phyloP scores from a whole-genome alignment of 352 stramenopile genomes.

The Thalassiosira hispida region DNA sequence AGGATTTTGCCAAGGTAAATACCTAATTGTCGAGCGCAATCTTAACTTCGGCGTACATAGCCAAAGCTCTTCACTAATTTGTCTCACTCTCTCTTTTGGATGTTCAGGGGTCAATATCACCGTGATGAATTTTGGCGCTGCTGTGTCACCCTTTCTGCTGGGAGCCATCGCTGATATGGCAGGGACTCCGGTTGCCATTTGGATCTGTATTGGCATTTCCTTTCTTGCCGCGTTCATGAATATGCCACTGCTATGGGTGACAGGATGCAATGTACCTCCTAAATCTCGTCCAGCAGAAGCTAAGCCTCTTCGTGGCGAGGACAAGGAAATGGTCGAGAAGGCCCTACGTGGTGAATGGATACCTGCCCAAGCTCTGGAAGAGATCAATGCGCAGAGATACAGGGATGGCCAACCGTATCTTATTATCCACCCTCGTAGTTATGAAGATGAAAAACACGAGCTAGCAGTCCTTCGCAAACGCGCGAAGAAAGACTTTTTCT shows the following conservation, averaged over 20 bases:
- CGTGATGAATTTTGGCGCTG: slow-evolving; percentile 59
- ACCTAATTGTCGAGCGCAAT: no score
- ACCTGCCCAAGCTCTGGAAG: slow-evolving; percentile 27
- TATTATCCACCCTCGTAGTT: slow-evolving; percentile 32
- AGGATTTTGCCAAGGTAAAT: slow-evolving; percentile 59
- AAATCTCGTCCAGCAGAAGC: slow-evolving; percentile 22
- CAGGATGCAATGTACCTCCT: slow-evolving; percentile 23
- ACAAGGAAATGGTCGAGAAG: slow-evolving; percentile 51
- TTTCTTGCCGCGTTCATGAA: slow-evolving; percentile 53
- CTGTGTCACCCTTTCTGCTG: slow-evolving; percentile 32
- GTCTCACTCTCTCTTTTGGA: no score
- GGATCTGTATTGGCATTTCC: slow-evolving; percentile 47
- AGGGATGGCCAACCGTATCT: slow-evolving; percentile 35
- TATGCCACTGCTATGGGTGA: slow-evolving; percentile 47
- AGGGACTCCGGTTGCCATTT: slow-evolving; percentile 55
- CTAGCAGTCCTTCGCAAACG: slow-evolving; percentile 29
- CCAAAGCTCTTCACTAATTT: no score
- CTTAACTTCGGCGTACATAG: no score
- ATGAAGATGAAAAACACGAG: slow-evolving; percentile 53
- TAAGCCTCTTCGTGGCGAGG: slow-evolving; percentile 25
- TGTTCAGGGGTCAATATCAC: slow-evolving; percentile 58
- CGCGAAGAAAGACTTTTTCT: slow-evolving; percentile 40
- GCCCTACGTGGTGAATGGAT: slow-evolving; percentile 47
- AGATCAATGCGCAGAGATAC: slow-evolving; percentile 39
- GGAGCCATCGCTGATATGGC: slow-evolving; percentile 40